These are phyloP conservation scores for Plasmodium reichenowi DNA, from an alignment of 169 alveolate species.

Conservation along the genomic window DNA sequence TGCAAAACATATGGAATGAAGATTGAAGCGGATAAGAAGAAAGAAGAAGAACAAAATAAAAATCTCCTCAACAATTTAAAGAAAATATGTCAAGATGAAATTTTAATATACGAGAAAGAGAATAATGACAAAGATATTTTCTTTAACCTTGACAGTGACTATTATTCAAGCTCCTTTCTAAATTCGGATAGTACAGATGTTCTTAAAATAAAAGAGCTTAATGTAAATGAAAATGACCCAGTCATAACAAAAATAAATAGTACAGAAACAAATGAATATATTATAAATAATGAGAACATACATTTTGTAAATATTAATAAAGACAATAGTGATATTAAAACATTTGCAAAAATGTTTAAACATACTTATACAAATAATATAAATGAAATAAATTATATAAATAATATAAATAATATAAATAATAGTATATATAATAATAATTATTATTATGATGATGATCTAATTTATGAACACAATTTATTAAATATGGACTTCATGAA, in stretches of 20 bases:
- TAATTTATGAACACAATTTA: too few relatives aligned
- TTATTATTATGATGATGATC: too few relatives aligned
- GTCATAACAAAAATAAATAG: not conserved
- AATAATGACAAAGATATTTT: constrained; percentile 34
- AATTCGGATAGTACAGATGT: constrained; percentile 40
- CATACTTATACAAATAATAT: not conserved
- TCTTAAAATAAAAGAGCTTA: not conserved
- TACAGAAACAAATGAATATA: not conserved
- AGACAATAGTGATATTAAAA: not conserved
- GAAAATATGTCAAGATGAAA: constrained; percentile 23
- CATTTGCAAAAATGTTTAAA: too few relatives aligned
- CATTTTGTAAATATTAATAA: not conserved
- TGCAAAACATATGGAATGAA: constrained; percentile 75
- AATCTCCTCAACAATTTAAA: constrained; percentile 19
- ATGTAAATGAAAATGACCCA: not conserved
- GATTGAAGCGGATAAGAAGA: constrained; percentile 71
- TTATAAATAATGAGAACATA: not conserved
- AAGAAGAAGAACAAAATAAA: constrained; percentile 41
- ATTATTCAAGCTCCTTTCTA: constrained; percentile 51
- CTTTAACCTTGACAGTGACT: constrained; percentile 67
- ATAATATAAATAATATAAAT: not conserved
- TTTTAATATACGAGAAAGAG: constrained; percentile 31
- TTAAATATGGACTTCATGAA: constrained; percentile 37
- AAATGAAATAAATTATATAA: not conserved
- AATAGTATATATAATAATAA: too few relatives aligned